Evolutionary conservation across 768 basidiomycete genomes (phyloP).

Genomic region (Mycena chlorophos): DNA sequence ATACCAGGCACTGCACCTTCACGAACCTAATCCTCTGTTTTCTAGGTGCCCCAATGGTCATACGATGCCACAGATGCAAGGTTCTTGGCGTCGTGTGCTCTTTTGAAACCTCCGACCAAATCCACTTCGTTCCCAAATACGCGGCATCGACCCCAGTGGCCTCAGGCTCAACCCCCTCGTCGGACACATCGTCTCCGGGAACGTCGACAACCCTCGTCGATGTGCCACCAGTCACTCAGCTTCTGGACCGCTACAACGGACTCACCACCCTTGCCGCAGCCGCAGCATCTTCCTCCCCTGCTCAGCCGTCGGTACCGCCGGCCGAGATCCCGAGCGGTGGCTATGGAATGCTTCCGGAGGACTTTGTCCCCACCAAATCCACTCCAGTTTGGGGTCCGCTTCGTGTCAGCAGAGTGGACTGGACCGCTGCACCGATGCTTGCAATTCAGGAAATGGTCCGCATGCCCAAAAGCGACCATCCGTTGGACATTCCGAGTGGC

Average conservation of each 20-base stretch:
- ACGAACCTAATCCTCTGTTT: slow-evolving; percentile 12
- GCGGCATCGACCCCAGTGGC: neutral
- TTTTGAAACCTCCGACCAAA: slow-evolving; percentile 38
- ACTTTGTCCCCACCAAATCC: slow-evolving; percentile 35
- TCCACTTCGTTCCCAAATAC: slow-evolving; percentile 23
- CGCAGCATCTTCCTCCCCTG: too few relatives aligned
- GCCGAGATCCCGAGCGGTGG: slow-evolving; percentile 1
- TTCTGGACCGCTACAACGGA: neutral
- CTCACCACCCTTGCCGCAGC: neutral
- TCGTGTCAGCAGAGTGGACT: slow-evolving; percentile 38
- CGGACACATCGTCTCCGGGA: neutral
- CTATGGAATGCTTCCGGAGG: slow-evolving; percentile 34
- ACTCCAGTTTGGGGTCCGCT: slow-evolving; percentile 39
- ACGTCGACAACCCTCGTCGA: neutral
- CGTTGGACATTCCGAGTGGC: slow-evolving; percentile 10
- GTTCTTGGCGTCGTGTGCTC: slow-evolving; percentile 49
- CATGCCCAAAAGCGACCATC: slow-evolving; percentile 14
- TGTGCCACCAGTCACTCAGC: neutral
- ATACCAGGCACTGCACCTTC: slow-evolving; percentile 1
- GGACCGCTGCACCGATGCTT: slow-evolving; percentile 46
- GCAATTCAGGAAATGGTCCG: slow-evolving; percentile 45
- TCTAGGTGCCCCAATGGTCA: slow-evolving; percentile 2
- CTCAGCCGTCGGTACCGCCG: neutral
- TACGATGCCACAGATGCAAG: slow-evolving; percentile 51
- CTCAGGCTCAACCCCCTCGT: slow-evolving; percentile 2